phyloP scores from a whole-genome alignment of 73 alveolate species.

The Tetrahymena elliotti region DNA sequence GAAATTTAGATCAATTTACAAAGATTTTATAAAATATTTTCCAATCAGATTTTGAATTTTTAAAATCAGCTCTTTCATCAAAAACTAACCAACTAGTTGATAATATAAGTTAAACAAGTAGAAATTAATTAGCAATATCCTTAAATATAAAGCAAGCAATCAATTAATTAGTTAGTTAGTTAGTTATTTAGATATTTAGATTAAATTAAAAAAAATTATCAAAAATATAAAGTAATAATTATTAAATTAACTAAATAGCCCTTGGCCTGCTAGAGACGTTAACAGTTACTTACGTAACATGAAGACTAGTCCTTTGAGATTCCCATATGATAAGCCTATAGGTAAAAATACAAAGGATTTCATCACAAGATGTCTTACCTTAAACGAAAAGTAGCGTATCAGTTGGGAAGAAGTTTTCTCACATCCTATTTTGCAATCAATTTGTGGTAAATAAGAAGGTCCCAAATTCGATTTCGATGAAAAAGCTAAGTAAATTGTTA shows the following conservation, averaged over 20 bases:
- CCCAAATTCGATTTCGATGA: neutral
- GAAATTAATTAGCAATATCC: too few species aligned
- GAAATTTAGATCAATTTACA: neutral
- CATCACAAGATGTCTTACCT: neutral
- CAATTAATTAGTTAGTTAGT: too few species aligned
- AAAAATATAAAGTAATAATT: neutral
- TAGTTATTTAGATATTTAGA: too few species aligned
- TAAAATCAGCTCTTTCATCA: too few species aligned
- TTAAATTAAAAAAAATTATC: too few species aligned
- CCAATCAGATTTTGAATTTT: too few species aligned
- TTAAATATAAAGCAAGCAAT: too few species aligned
- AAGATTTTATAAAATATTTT: neutral
- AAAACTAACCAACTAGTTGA: too few species aligned
- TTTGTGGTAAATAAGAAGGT: neutral
- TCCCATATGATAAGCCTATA: conserved; percentile 18
- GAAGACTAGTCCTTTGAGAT: conserved; percentile 19
- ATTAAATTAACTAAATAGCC: neutral
- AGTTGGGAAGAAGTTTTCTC: conserved; percentile 33
- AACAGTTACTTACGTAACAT: conserved; percentile 13
- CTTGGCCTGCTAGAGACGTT: conserved; percentile 28
- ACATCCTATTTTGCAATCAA: neutral
- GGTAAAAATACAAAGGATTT: conserved; percentile 31
- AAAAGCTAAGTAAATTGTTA: neutral
- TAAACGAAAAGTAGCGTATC: conserved; percentile 11
- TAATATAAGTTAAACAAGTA: too few species aligned